phyloP scores from a whole-genome alignment of 192 early-diverging fungal species.

The Entophlyctis helioformis region DNA sequence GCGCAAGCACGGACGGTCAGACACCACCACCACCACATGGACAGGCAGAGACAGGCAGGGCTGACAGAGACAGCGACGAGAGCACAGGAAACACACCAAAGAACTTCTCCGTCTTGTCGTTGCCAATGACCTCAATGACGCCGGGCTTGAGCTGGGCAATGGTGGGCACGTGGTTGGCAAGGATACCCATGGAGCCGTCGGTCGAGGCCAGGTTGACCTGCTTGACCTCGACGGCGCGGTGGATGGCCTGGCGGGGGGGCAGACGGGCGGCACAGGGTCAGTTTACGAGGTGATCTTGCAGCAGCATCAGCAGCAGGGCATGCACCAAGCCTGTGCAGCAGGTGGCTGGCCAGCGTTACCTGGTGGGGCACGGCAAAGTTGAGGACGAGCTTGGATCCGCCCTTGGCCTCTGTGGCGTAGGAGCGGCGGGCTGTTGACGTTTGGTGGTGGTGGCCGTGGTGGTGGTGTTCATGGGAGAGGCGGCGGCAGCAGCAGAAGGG shows the following conservation, averaged over 20 bases:
- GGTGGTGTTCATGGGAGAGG: no score
- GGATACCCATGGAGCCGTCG: slow-evolving; percentile 95
- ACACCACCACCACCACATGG: no score
- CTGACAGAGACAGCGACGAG: no score
- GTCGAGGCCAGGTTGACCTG: slow-evolving; percentile 90
- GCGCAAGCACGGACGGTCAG: no score
- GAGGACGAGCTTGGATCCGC: slow-evolving; percentile 72
- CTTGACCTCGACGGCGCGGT: slow-evolving; percentile 58
- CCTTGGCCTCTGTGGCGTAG: no score
- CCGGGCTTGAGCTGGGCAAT: slow-evolving; percentile 92
- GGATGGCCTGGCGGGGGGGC: slow-evolving; percentile 39
- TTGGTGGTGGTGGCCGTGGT: no score
- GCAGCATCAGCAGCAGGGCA: not conserved
- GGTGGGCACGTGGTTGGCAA: slow-evolving; percentile 94
- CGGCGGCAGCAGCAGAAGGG: no score
- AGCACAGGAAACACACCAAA: slow-evolving; percentile 65
- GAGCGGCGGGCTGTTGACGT: no score
- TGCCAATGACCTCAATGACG: slow-evolving; percentile 68
- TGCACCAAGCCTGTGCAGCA: not conserved
- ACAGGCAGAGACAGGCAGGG: no score
- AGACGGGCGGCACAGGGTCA: not conserved
- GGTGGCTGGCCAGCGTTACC: slow-evolving; percentile 21
- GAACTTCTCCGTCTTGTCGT: slow-evolving; percentile 71
- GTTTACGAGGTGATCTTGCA: not conserved
- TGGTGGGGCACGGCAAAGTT: slow-evolving; percentile 88